Evolutionary conservation across 2,329 filamentous ascomycete species (phyloP), one percentile per base, ranked within the genome.

Genomic region (Colletotrichum coccodes): DNA sequence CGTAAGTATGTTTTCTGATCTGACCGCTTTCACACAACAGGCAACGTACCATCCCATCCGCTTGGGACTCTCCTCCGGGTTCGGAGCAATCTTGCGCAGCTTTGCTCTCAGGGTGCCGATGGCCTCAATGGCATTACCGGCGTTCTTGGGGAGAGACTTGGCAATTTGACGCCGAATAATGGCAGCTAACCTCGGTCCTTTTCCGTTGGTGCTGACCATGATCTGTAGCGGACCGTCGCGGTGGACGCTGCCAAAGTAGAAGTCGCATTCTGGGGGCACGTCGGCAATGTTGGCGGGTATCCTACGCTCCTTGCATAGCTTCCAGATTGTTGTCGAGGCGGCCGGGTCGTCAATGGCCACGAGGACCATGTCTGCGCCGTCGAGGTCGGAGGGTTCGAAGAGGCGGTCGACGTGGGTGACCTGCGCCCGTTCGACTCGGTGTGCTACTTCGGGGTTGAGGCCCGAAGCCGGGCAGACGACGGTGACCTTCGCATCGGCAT

Each of bases 121-220:
- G 71, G 92, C 91, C 79, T 92, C 88, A 69, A 99, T 95, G 7
- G 96, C 96, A 56, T 91, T 90, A 9, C 96, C 96, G 34, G 93
- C 92, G 72, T 96, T 94, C 21, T 84, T 82, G 1, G 96, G 96
- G 64, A 99, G 82, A 56, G 85, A 86, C 23, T 84, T 86, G 21
- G 94, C 95, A 72, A 99, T 97, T 77, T 92, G 90, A 77, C 92
- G 88, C 61, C 95, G 86, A 58, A 99, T 92, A 54, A 95, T 91
- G 73, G 94, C 95, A 11, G 96, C 96, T 71, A 99, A 83, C 77
- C 95, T 91, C 0, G 96, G 96, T 0, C 96, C 96, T 78, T 97
- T 98, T 60, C 96, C 96, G 79, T 98, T 99, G 40, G 96, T 99
- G 83, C 93, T 97, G 74, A 99, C 95, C 96, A 99, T 99, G 76